Conservation (phyloP, 2,329 filamentous ascomycete genomes). For the Myrmaecium sp. region DNA sequence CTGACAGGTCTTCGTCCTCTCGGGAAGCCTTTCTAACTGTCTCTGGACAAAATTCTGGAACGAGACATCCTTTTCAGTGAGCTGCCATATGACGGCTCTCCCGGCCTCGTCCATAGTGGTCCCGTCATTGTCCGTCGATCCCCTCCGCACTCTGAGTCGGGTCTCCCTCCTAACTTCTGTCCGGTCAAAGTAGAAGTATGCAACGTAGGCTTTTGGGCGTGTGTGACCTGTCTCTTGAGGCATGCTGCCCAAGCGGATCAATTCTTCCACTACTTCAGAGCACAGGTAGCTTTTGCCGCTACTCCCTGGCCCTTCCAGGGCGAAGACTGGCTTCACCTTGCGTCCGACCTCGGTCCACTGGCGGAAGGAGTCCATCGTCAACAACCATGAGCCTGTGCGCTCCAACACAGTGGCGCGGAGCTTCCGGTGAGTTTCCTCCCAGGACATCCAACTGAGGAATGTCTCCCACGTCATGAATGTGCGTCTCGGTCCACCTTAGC, state of each 20-base stretch:
- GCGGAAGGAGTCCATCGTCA: background rate
- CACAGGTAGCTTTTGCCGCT: conserved; percentile 1
- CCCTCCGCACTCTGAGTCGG: no score
- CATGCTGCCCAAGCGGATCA: no score
- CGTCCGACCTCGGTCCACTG: background rate
- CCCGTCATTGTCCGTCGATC: background rate
- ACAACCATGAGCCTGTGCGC: conserved; percentile 1
- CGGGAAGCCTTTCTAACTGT: background rate
- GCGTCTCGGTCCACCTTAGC: background rate
- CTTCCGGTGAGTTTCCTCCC: background rate
- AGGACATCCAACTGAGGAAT: background rate
- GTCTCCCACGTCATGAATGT: background rate
- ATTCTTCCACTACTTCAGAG: background rate
- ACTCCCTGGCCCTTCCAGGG: background rate
- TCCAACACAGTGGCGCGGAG: background rate
- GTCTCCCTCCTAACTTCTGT: no score
- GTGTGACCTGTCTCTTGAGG: no score
- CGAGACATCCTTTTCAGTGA: background rate
- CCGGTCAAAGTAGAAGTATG: no score
- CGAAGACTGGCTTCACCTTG: background rate
- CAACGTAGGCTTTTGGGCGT: no score
- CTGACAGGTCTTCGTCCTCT: background rate
- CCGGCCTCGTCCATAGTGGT: background rate
- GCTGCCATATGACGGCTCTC: conserved; percentile 1
- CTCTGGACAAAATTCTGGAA: background rate